Base-by-base conservation (phyloP, 169 alveolate species). In the Theileria parva region DNA sequence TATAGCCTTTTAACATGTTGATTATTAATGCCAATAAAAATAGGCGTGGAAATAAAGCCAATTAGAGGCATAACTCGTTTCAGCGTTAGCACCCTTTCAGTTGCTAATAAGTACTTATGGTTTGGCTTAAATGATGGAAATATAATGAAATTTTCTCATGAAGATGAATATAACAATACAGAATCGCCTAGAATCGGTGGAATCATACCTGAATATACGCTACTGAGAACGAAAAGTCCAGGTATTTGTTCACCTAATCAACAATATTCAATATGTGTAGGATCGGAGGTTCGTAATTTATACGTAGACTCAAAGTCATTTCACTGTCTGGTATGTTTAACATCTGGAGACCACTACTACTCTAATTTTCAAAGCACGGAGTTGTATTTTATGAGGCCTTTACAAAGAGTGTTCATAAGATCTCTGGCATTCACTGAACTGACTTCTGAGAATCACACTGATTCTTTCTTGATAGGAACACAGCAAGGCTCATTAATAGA, bases 261-360 rank as follows among this genome's bases (percentile, higher is more conserved):
- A 7, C 37, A 5, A 6, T 64, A 7, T 32, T 7, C 11, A 1
- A 8, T 0, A 50, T 61, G 61, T 51, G 55, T 51, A 6, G 81
- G 78, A 6, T 48, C 81, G 17, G 86, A 78, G 50, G 91, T 85
- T 1, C 78, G 79, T 28, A 73, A 61, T 9, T 44, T 85, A 19
- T 78, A 69, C 69, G 87, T 78, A 44, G 91, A 85, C 65, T 11
- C 91, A 39, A 85, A 77, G 50, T 77, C 87, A n/a, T 85, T 85
- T 68, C 91, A 85, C 84, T 77, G 86, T 28, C 34, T 85, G 69
- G 79, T 77, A n/a, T 77, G 81, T 34, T 57, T 85, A 19, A 25
- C 83, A 19, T 77, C 87, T 5, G 91, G 91, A 30, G 81, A 85
- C 48, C 81, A 77, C 59, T 85, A 79, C 57, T 85, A 85, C 50